A percentile compares a stretch with the other conserved stretches of the same genome.
Conservation (phyloP, 2,329 filamentous ascomycete genomes). For the Pochonia chlamydosporia region DNA sequence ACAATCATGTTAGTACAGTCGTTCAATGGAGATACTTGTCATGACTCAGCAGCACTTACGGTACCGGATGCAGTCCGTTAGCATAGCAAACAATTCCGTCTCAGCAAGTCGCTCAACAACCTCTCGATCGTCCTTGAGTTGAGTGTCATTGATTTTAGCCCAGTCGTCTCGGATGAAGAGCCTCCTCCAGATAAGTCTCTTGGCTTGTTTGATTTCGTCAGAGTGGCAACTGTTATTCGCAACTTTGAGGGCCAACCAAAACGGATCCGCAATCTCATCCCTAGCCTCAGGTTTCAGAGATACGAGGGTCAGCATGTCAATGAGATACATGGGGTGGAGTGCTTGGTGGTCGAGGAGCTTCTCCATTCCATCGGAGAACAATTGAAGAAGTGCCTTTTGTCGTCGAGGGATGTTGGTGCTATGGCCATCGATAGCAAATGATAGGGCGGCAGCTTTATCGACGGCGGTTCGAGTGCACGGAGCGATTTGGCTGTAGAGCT, state of each 20-base stretch:
- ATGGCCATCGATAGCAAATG: slow-evolving; percentile 69
- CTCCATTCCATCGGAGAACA: slow-evolving; percentile 66
- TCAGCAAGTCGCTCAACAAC: slow-evolving; percentile 55
- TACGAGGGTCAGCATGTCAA: slow-evolving; percentile 77
- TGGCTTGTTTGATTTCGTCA: slow-evolving; percentile 53
- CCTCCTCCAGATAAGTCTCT: slow-evolving; percentile 75
- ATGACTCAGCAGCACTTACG: slow-evolving; percentile 42
- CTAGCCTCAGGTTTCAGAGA: slow-evolving; percentile 36
- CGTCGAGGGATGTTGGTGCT: slow-evolving; percentile 49
- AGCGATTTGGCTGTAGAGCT: slow-evolving; percentile 64
- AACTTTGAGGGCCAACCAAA: slow-evolving; percentile 65
- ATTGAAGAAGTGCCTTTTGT: slow-evolving; percentile 59
- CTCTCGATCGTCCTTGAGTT: slow-evolving; percentile 64
- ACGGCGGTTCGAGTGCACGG: slow-evolving; percentile 65
- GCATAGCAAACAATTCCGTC: slow-evolving; percentile 64
- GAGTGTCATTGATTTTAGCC: slow-evolving; percentile 71
- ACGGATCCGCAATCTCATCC: slow-evolving; percentile 60
- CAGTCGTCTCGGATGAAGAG: slow-evolving; percentile 82
- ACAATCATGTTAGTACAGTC: slow-evolving; percentile 22
- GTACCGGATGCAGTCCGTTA: slow-evolving; percentile 57
- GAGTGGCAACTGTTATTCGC: slow-evolving; percentile 48
- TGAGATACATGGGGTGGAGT: slow-evolving; percentile 58
- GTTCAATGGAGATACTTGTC: neutral
- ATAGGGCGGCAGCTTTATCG: slow-evolving; percentile 71
- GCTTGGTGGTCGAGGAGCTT: slow-evolving; percentile 66